Base-by-base conservation (phyloP, 129 eudicot genomes). In the Apium graveolens region DNA sequence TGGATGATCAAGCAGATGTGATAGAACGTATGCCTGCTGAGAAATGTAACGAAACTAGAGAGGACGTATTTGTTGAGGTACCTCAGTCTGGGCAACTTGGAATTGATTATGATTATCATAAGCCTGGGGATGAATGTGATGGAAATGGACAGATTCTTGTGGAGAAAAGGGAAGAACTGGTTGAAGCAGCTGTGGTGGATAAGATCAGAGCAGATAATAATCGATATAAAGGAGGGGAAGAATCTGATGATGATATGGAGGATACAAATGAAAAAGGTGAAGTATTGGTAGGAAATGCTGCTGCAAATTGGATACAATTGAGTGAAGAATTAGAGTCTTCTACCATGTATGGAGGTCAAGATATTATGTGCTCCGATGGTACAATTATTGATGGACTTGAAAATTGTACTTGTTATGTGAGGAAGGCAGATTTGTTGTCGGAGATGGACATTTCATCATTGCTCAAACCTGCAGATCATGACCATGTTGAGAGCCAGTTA, bases 251-350 rank as follows among this genome's bases (percentile, higher is more conserved):
- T 70, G 80, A 49, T 76, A 84, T 43, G n/a, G 60, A 55, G 49
- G n/a, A 77, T 13, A 73, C 70, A 34, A 74, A 26, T 41, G 78
- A 73, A 16, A 46, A 66, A 76, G 51, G 80, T 31, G 60, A 86
- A 76, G 77, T 55, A 24, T 69, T 65, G 72, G 63, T 74, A 5
- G 73, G 65, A 76, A 73, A 39, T 83, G 51, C 6, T 60, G 79
- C 66, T 46, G 74, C 63, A 72, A 27, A 42, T 16, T 75, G 55
- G 53, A 24, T 53, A 21, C 73, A 43, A 13, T 43, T 55, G 73
- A 70, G 11, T 27, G 78, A 78, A 68, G 45, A 81, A 62, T 44
- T 1, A 60, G 66, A 74, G 46, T 16, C 21, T 62, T 70, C 37
- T 9, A 57, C 75, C 12, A 55, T 21, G 32, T 51, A 31, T 12